Conservation (phyloP, 495 filamentous ascomycete species). For the Acidomyces sp. region DNA sequence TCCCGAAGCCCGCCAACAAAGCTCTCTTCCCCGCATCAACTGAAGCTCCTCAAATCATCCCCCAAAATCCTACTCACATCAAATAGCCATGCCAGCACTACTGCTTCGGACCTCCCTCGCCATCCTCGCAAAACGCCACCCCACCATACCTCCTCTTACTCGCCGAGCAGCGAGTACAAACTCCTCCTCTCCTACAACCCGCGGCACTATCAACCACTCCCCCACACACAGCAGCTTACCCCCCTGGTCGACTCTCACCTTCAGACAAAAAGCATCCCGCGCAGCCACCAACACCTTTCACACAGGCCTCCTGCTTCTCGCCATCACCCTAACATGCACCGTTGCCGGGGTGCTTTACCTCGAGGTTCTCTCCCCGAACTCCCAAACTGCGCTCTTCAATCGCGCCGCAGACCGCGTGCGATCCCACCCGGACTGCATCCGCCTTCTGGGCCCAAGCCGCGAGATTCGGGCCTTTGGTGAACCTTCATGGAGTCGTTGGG, state of each 20-base stretch:
- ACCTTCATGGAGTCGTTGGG: constrained; percentile 68
- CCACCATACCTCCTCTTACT: too few relatives aligned
- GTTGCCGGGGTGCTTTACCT: constrained; percentile 59
- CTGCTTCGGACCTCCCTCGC: too few relatives aligned
- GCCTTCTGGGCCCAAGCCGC: constrained; percentile 60
- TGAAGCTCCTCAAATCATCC: too few relatives aligned
- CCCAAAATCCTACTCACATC: background rate
- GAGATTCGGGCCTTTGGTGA: constrained; percentile 79
- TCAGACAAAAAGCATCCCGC: constrained; percentile 65
- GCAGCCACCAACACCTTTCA: constrained; percentile 87
- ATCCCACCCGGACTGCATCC: constrained; percentile 51
- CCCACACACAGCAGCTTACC: too few relatives aligned
- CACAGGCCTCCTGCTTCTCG: constrained; percentile 61
- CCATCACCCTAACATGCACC: constrained; percentile 53
- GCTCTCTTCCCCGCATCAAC: too few relatives aligned
- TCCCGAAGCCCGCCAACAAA: too few relatives aligned
- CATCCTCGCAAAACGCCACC: too few relatives aligned
- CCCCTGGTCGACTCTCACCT: constrained; percentile 68
- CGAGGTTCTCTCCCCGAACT: constrained; percentile 78
- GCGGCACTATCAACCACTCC: too few relatives aligned
- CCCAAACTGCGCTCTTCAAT: constrained; percentile 79
- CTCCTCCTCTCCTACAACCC: too few relatives aligned
- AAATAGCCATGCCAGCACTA: too few relatives aligned
- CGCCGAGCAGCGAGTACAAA: too few relatives aligned
- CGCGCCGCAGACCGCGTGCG: constrained; percentile 69